Percentiles rank a stretch among this genome's conserved stretches.
phyloP scores from a whole-genome alignment of 179 eudicot species.

The Kewa caespitosa region DNA sequence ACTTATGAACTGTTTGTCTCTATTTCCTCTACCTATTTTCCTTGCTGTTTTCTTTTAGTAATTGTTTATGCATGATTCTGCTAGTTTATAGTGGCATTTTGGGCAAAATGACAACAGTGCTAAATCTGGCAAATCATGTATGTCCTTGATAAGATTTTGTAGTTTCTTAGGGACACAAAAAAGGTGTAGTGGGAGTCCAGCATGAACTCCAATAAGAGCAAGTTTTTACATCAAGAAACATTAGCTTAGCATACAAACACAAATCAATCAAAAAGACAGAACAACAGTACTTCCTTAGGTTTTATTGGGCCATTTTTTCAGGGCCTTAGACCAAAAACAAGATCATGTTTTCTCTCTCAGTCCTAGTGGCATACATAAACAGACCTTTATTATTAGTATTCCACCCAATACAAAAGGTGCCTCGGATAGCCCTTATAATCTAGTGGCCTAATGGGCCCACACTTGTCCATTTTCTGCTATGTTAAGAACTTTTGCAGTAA shows the following conservation, averaged over 20 bases:
- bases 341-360: slow-evolving; percentile 17
- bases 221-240: slow-evolving; percentile 19
- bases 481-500: slow-evolving; percentile 8
- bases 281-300: slow-evolving; percentile 14
- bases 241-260: slow-evolving; percentile 16
- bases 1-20: background rate
- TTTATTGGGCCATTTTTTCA: slow-evolving; percentile 23
- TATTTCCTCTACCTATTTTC: background rate
- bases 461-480: background rate
- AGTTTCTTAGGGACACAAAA: background rate
- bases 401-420: slow-evolving; percentile 41
- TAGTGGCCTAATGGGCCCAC: slow-evolving; percentile 38
- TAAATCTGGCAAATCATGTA: slow-evolving; percentile 17
- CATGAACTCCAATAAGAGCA: slow-evolving; percentile 27
- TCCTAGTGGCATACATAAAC: slow-evolving; percentile 20
- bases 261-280: slow-evolving; percentile 26
- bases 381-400: slow-evolving; percentile 30
- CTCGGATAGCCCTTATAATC: slow-evolving; percentile 19
- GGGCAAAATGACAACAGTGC: slow-evolving; percentile 13
- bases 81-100: background rate
- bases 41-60: background rate
- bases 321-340: slow-evolving; percentile 21
- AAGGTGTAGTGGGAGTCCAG: slow-evolving; percentile 32
- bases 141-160: slow-evolving; percentile 22
- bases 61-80: background rate